These are phyloP conservation scores for Alternaria triticimaculans DNA, from an alignment of 2,329 filamentous ascomycete genomes.

Conservation along the genomic window DNA sequence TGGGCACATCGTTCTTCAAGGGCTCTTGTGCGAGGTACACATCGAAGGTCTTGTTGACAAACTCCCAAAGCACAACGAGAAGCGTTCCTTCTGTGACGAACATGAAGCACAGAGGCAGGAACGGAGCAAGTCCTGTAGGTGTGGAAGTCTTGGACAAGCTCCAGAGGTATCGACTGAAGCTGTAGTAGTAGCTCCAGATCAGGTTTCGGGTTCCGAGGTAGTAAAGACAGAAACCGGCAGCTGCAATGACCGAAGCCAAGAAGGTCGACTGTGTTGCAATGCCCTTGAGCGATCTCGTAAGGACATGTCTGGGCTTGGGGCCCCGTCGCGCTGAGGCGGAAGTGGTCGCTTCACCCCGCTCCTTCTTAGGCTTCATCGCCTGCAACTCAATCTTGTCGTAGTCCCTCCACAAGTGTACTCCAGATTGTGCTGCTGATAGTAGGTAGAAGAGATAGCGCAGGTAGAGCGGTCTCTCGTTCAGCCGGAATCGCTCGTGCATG, in stretches of 20 bases:
- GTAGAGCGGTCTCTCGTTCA: slow-evolving; percentile 89
- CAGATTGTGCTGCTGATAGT: slow-evolving; percentile 73
- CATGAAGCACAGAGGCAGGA: slow-evolving; percentile 62
- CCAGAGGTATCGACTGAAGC: slow-evolving; percentile 74
- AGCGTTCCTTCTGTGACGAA: slow-evolving; percentile 65
- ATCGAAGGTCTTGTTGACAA: slow-evolving; percentile 78
- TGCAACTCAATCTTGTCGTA: slow-evolving; percentile 70
- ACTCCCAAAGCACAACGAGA: slow-evolving; percentile 76
- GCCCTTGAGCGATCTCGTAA: slow-evolving; percentile 23
- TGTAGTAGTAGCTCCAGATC: slow-evolving; percentile 63
- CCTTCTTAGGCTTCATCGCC: slow-evolving; percentile 33
- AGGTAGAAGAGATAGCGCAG: slow-evolving; percentile 73
- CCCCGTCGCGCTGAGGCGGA: slow-evolving; percentile 8
- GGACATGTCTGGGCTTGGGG: slow-evolving; percentile 26
- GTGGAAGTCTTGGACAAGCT: slow-evolving; percentile 72
- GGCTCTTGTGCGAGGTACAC: slow-evolving; percentile 82
- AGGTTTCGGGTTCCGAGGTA: slow-evolving; percentile 36
- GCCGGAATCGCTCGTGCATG: slow-evolving; percentile 69
- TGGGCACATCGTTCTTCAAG: slow-evolving; percentile 80
- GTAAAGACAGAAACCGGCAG: slow-evolving; percentile 33
- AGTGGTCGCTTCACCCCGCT: slow-evolving; percentile 17
- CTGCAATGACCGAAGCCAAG: slow-evolving; percentile 58
- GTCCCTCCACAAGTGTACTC: slow-evolving; percentile 74
- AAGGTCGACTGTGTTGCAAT: slow-evolving; percentile 25
- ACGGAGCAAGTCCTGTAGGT: slow-evolving; percentile 63